A percentile compares a stretch with the other conserved stretches of the same genome.
Evolutionary conservation across 1,284 basidiomycete genomes (phyloP).

Genomic region (Heterobasidion parviporum): DNA sequence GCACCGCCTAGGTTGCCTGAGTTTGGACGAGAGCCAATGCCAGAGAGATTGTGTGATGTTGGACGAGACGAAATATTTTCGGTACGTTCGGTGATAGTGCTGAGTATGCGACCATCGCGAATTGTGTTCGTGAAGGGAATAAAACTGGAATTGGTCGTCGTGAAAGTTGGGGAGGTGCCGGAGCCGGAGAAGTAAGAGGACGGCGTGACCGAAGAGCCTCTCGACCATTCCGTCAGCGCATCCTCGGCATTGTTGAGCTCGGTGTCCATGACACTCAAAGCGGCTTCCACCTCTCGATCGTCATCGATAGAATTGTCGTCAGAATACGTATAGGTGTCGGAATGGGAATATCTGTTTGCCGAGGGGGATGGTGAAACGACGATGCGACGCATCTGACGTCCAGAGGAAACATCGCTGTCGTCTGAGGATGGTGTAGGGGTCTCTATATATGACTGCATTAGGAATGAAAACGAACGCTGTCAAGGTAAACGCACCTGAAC

Average conservation of each 20-base stretch:
- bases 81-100: constrained; percentile 32
- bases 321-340: constrained; percentile 27
- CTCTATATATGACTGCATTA: constrained; percentile 7
- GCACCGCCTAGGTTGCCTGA: constrained; percentile 19
- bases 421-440: constrained; percentile 2
- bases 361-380: constrained; percentile 29
- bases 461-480: not conserved
- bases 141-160: constrained; percentile 12
- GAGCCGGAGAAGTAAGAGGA: constrained; percentile 14
- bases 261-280: constrained; percentile 54
- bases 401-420: constrained; percentile 29
- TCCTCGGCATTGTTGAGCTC: constrained; percentile 57
- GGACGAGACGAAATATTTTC: constrained; percentile 27
- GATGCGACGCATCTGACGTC: constrained; percentile 30
- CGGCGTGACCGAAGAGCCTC: constrained; percentile 16
- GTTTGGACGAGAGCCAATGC: constrained; percentile 8
- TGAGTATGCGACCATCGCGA: constrained; percentile 18
- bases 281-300: constrained; percentile 54
- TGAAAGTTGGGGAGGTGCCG: constrained; percentile 12
- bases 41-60: constrained; percentile 12
- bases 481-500: constrained; percentile 21
- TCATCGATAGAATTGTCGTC: constrained; percentile 39
- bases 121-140: constrained; percentile 16
- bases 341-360: constrained; percentile 18
- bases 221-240: constrained; percentile 50